These are phyloP conservation scores for Luffa acutangula DNA, from an alignment of 306 rosid species.

Conservation along the genomic window DNA sequence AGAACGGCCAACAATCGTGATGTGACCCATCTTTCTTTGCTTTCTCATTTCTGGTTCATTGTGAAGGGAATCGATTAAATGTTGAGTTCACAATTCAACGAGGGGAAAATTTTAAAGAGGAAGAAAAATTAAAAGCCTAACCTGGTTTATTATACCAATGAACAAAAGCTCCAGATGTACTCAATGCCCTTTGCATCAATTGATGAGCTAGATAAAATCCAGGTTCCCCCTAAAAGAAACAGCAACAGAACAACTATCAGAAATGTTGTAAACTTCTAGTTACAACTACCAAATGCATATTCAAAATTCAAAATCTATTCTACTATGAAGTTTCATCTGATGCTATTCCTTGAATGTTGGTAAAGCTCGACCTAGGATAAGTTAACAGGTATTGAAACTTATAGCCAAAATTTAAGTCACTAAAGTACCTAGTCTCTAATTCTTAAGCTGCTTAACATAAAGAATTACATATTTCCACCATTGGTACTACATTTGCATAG, in stretches of 20 bases:
- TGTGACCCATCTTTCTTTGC: slow-evolving; percentile 92
- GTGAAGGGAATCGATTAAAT: slow-evolving; percentile 5
- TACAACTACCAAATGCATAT: not conserved
- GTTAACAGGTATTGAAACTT: not conserved
- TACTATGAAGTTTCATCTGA: not conserved
- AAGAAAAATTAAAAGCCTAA: slow-evolving; percentile 15
- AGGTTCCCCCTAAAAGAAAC: slow-evolving; percentile 51
- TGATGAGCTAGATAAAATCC: slow-evolving; percentile 67
- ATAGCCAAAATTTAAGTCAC: not conserved
- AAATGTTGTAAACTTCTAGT: not conserved
- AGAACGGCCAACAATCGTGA: slow-evolving; percentile 73
- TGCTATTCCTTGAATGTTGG: not conserved
- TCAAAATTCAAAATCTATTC: not conserved
- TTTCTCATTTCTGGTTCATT: slow-evolving; percentile 64
- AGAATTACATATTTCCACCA: not conserved
- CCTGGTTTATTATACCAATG: slow-evolving; percentile 99
- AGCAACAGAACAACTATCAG: not conserved
- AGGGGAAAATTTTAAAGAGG: not conserved
- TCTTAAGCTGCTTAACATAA: not conserved
- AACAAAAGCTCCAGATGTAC: slow-evolving; percentile 57
- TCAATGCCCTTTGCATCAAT: slow-evolving; percentile 51
- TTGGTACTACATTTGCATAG: not conserved
- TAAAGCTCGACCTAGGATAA: not conserved
- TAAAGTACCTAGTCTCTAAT: not conserved
- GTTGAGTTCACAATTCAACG: slow-evolving; percentile 4